phyloP scores from a whole-genome alignment of 2,329 filamentous ascomycete species.

The Botrytis galanthina region DNA sequence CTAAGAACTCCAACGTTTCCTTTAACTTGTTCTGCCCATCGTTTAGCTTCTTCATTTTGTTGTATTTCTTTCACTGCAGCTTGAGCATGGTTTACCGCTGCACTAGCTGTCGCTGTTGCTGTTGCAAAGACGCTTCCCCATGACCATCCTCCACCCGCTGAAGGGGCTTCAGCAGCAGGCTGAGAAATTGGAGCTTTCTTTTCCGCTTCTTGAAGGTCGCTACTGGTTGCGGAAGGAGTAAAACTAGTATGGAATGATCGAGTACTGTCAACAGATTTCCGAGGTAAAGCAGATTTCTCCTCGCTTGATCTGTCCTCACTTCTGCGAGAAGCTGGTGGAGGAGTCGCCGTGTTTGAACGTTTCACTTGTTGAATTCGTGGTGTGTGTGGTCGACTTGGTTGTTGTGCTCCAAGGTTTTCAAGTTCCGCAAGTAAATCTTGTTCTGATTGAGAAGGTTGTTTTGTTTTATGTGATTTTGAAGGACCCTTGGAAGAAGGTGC shows the following conservation, averaged over 20 bases:
- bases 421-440: slow-evolving; percentile 86
- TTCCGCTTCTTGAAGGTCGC: slow-evolving; percentile 56
- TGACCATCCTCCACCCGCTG: slow-evolving; percentile 66
- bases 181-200: slow-evolving; percentile 51
- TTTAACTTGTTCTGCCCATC: slow-evolving; percentile 91
- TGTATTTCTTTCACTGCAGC: slow-evolving; percentile 92
- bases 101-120: slow-evolving; percentile 55
- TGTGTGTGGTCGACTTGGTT: slow-evolving; percentile 76
- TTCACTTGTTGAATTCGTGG: slow-evolving; percentile 64
- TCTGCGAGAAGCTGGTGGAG: slow-evolving; percentile 50
- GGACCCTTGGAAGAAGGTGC: slow-evolving; percentile 45
- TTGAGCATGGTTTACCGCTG: slow-evolving; percentile 90
- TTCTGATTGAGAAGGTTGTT: slow-evolving; percentile 43
- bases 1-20: slow-evolving; percentile 80
- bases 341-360: slow-evolving; percentile 47
- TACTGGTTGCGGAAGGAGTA: slow-evolving; percentile 65
- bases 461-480: slow-evolving; percentile 38
- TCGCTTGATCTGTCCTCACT: slow-evolving; percentile 48
- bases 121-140: slow-evolving; percentile 86
- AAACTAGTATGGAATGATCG: slow-evolving; percentile 69
- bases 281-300: slow-evolving; percentile 53
- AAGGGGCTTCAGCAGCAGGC: slow-evolving; percentile 35
- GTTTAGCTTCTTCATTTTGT: slow-evolving; percentile 92
- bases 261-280: slow-evolving; percentile 77
- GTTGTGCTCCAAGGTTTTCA: slow-evolving; percentile 66